These are phyloP conservation scores for Neonectria hederae DNA, from an alignment of 2,329 filamentous ascomycete genomes.

Conservation along the genomic window DNA sequence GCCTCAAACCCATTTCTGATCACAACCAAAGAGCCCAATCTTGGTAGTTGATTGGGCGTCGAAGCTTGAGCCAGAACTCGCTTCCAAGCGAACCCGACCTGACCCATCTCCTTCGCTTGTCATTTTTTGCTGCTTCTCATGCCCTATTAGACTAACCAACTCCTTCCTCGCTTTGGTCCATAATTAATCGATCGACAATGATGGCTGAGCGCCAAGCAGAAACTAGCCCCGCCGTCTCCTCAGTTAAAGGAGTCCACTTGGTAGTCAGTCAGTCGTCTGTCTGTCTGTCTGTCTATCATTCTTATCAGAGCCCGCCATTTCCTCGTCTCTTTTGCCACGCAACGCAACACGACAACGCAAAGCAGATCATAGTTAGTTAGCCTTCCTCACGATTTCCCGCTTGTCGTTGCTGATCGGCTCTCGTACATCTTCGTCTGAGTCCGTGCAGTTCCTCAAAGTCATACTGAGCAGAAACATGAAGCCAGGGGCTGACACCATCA, in stretches of 20 bases:
- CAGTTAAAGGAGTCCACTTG: not conserved
- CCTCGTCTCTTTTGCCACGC: conserved; percentile 15
- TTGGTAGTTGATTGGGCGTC: conserved; percentile 8
- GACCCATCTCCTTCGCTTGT: not conserved
- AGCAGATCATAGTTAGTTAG: not conserved
- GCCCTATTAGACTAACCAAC: not conserved
- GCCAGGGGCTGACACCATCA: conserved; percentile 17
- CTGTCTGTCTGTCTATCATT: not conserved
- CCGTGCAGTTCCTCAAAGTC: conserved; percentile 6
- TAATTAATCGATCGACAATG: not conserved
- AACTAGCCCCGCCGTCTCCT: not conserved
- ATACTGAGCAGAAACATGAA: not conserved
- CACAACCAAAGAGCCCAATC: not conserved
- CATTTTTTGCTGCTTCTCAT: not conserved
- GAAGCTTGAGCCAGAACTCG: not conserved
- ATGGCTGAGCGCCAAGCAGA: not conserved
- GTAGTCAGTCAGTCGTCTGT: no score
- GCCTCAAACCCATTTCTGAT: not conserved
- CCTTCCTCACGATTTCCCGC: not conserved
- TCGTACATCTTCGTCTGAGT: not conserved
- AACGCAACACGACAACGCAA: conserved; percentile 10
- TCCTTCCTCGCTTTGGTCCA: conserved; percentile 1
- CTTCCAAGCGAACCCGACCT: not conserved
- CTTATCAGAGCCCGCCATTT: not conserved
- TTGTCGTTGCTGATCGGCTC: not conserved